A percentile compares a stretch with the other conserved stretches of the same genome.
Conservation (phyloP, 73 alveolate genomes). For the Breviolum minutum region DNA sequence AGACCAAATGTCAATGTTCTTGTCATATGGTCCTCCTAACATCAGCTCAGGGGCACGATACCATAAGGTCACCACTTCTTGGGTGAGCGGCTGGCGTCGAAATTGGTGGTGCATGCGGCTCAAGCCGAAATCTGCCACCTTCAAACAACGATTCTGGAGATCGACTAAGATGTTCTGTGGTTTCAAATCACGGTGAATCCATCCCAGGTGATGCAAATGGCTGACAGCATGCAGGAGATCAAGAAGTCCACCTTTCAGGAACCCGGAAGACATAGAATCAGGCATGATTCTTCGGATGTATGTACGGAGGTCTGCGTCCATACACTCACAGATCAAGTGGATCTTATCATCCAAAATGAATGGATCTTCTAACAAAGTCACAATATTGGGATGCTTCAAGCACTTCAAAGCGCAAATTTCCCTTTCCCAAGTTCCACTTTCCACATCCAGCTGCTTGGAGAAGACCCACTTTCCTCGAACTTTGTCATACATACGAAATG, state of each 20-base stretch:
- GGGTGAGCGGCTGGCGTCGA: neutral
- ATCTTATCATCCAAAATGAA: neutral
- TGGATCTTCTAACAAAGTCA: neutral
- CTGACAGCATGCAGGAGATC: neutral
- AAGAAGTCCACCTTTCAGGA: neutral
- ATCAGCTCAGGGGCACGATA: neutral
- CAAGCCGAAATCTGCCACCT: constrained; percentile 20
- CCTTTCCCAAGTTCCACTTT: neutral
- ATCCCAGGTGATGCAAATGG: neutral
- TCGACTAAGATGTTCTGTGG: neutral
- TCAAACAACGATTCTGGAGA: neutral
- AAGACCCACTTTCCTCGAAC: neutral
- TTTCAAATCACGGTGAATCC: constrained; percentile 11
- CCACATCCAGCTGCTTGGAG: neutral
- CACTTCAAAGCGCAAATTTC: neutral
- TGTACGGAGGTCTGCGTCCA: neutral
- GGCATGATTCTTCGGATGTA: neutral
- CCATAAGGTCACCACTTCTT: constrained; percentile 5
- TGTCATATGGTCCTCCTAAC: neutral
- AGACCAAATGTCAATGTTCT: neutral
- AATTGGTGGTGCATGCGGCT: neutral
- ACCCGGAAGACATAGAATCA: neutral
- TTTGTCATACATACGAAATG: neutral
- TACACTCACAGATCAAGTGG: neutral
- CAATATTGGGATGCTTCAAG: neutral